These are phyloP conservation scores for Wickerhamomyces alni DNA, from an alignment of 805 yeast species.

Conservation along the genomic window DNA sequence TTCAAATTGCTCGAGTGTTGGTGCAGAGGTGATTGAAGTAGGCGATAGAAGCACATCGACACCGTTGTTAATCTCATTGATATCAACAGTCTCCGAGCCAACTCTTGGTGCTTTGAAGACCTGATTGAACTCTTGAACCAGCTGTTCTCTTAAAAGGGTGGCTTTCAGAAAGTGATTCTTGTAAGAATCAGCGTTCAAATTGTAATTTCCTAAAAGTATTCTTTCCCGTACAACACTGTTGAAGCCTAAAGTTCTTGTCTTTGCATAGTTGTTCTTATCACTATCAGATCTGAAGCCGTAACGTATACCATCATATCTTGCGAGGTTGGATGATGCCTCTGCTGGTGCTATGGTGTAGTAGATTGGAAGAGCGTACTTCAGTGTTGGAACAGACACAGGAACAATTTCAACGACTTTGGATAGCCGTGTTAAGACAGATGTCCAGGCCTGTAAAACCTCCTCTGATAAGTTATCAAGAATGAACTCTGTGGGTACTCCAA, in stretches of 20 bases:
- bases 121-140: constrained; percentile 61
- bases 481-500: constrained; percentile 76
- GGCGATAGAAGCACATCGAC: constrained; percentile 75
- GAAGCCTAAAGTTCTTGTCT: constrained; percentile 61
- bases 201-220: constrained; percentile 80
- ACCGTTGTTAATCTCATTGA: constrained; percentile 25
- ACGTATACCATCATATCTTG: constrained; percentile 86
- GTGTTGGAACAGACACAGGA: constrained; percentile 65
- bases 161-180: constrained; percentile 75
- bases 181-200: constrained; percentile 66
- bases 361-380: constrained; percentile 63
- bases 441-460: constrained; percentile 43
- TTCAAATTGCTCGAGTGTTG: constrained; percentile 42
- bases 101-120: constrained; percentile 52
- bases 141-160: constrained; percentile 49
- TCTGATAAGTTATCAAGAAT: constrained; percentile 47
- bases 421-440: constrained; percentile 37
- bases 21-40: constrained; percentile 57
- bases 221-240: constrained; percentile 83
- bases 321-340: constrained; percentile 88
- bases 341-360: constrained; percentile 88
- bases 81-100: constrained; percentile 19
- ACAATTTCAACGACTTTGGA: constrained; percentile 39
- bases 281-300: constrained; percentile 55
- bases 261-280: constrained; percentile 39